A percentile compares a stretch with the other conserved stretches of the same genome.
phyloP scores from a whole-genome alignment of 768 basidiomycete species.

The Leccinum incarnatum region DNA sequence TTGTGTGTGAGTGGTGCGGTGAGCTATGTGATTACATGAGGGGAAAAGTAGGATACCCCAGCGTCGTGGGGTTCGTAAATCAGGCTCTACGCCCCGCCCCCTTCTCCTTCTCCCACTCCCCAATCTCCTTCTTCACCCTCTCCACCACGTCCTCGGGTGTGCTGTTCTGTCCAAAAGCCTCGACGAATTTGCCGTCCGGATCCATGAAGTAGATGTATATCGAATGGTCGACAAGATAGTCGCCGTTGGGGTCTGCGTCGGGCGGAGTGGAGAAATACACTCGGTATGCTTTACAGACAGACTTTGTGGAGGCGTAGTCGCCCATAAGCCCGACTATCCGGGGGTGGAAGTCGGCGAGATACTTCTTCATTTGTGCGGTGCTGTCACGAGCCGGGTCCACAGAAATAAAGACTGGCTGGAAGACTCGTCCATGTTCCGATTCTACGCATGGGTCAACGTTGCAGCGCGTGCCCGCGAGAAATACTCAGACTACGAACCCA shows the following conservation, averaged over 20 bases:
- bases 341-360: conserved; percentile 87
- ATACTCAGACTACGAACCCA: conserved; percentile 49
- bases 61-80: not conserved
- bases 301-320: conserved; percentile 79
- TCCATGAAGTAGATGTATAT: conserved; percentile 99
- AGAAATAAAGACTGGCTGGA: conserved; percentile 91
- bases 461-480: not conserved
- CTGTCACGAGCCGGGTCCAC: conserved; percentile 95
- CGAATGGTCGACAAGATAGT: conserved; percentile 96
- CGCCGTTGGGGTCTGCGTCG: conserved; percentile 79
- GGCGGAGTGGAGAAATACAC: conserved; percentile 98
- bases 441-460: conserved; percentile 43
- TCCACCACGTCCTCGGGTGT: conserved; percentile 64
- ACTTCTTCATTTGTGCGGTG: conserved; percentile 54
- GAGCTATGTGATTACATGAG: conserved; percentile 13
- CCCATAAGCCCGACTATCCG: conserved; percentile 87
- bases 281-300: conserved; percentile 90
- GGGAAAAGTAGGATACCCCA: not conserved
- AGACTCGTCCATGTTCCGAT: conserved; percentile 62
- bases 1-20: conserved; percentile 16
- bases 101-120: conserved; percentile 38
- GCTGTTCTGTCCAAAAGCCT: conserved; percentile 90
- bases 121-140: conserved; percentile 55
- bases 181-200: conserved; percentile 88
- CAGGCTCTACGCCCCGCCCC: conserved; percentile 28